A percentile compares a stretch with the other conserved stretches of the same genome.
phyloP scores from a whole-genome alignment of 192 early-diverging fungal genomes.

The Mortierella claussenii region DNA sequence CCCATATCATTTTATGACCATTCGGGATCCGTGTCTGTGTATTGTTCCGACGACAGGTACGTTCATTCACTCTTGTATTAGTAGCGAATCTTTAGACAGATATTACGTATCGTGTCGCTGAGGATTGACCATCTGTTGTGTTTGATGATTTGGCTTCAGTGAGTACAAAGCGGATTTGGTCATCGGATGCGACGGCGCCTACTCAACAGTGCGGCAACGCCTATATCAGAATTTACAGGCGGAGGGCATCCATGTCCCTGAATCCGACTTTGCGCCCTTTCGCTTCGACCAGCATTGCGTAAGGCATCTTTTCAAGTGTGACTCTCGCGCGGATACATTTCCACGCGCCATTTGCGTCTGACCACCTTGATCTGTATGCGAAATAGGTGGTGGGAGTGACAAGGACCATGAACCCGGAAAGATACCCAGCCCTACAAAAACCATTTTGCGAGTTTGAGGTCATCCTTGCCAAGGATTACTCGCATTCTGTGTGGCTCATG shows the following conservation, averaged over 20 bases:
- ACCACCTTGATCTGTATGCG: background rate
- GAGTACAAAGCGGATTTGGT: background rate
- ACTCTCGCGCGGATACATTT: background rate
- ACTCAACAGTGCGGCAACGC: conserved; percentile 3
- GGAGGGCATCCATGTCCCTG: background rate
- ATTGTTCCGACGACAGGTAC: conserved; percentile 2
- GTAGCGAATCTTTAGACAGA: no score
- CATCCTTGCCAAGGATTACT: conserved; percentile 1
- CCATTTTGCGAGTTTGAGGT: conserved; percentile 9
- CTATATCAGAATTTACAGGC: conserved; percentile 2
- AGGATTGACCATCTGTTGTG: no score
- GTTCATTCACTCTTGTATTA: background rate
- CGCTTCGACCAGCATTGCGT: conserved; percentile 11
- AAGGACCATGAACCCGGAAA: background rate
- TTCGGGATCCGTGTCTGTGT: background rate
- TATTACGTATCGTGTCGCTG: no score
- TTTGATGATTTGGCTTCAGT: no score
- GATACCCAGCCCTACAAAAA: background rate
- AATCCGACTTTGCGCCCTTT: conserved; percentile 8
- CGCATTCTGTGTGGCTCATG: conserved; percentile 1
- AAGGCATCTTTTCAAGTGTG: no score
- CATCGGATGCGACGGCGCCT: conserved; percentile 4
- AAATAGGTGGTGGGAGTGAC: conserved; percentile 2
- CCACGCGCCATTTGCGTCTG: no score
- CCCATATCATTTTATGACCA: background rate